Evolutionary conservation across 1,284 basidiomycete species (phyloP).

Genomic region (Puccinia horiana): DNA sequence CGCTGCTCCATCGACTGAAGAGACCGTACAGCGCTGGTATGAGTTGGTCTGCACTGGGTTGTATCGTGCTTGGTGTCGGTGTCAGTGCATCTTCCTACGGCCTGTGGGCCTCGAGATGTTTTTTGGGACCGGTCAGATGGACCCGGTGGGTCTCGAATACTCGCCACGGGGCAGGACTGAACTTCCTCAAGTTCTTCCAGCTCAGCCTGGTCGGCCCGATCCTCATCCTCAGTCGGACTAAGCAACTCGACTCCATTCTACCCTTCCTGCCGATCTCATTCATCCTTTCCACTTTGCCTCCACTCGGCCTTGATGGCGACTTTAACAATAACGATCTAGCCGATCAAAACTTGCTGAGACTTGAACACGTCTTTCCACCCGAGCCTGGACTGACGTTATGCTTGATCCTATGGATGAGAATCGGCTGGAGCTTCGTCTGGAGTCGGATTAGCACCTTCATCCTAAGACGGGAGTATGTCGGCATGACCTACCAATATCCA

Average conservation of each 20-base stretch:
- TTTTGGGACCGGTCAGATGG: slow-evolving; percentile 36
- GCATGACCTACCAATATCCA: slow-evolving; percentile 6
- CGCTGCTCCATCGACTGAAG: slow-evolving; percentile 31
- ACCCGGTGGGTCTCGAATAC: slow-evolving; percentile 25
- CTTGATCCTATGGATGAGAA: slow-evolving; percentile 44
- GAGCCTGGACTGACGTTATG: slow-evolving; percentile 38
- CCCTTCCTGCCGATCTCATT: slow-evolving; percentile 46
- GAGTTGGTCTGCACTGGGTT: slow-evolving; percentile 45
- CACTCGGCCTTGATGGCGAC: not conserved
- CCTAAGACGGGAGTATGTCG: slow-evolving; percentile 30
- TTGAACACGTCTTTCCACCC: slow-evolving; percentile 37
- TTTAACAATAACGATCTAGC: not conserved
- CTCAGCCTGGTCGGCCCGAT: slow-evolving; percentile 45
- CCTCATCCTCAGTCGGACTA: slow-evolving; percentile 41
- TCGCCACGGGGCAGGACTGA: slow-evolving; percentile 20
- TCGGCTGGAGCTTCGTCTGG: slow-evolving; percentile 40
- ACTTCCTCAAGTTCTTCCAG: slow-evolving; percentile 40
- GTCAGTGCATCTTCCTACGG: slow-evolving; percentile 46
- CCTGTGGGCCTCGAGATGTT: slow-evolving; percentile 42
- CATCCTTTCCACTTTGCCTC: slow-evolving; percentile 24
- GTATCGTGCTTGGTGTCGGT: slow-evolving; percentile 18
- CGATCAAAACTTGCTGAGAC: slow-evolving; percentile 3
- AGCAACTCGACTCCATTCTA: slow-evolving; percentile 32
- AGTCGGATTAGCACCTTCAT: slow-evolving; percentile 5
- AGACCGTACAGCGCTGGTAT: slow-evolving; percentile 22